phyloP scores from a whole-genome alignment of 305 asterid species.

The Euphrasia arctica region DNA sequence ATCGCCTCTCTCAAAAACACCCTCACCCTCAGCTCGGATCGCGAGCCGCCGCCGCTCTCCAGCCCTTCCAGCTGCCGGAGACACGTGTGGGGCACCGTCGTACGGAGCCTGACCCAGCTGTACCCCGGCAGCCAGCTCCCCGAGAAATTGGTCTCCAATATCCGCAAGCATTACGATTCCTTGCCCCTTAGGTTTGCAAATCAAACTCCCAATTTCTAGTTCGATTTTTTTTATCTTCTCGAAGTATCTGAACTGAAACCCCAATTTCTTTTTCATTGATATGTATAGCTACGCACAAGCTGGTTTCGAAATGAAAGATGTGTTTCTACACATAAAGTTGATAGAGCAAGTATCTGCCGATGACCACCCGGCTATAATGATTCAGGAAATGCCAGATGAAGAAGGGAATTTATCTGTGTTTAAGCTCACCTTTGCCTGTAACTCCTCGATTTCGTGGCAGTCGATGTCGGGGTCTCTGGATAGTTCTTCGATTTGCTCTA shows the following conservation, averaged over 20 bases:
- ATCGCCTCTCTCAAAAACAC: constrained; percentile 86
- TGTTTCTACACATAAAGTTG: constrained; percentile 86
- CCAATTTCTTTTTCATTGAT: constrained; percentile 9
- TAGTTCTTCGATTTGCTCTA: constrained; percentile 80
- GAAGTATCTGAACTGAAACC: constrained; percentile 14
- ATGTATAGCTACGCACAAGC: constrained; percentile 74
- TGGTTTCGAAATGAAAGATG: constrained; percentile 95
- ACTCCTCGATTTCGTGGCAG: constrained; percentile 83
- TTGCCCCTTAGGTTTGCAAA: constrained; percentile 70
- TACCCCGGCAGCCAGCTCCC: constrained; percentile 97
- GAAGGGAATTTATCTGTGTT: constrained; percentile 37
- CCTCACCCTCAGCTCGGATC: constrained; percentile 62
- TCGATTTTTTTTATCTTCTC: neutral
- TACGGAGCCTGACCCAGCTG: constrained; percentile 89
- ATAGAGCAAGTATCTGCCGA: constrained; percentile 75
- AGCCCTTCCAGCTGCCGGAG: constrained; percentile 55
- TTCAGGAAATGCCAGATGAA: constrained; percentile 71
- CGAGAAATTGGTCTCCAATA: constrained; percentile 84
- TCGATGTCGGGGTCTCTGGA: constrained; percentile 90
- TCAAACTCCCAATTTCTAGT: constrained; percentile 13
- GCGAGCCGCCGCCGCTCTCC: constrained; percentile 41
- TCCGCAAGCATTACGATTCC: constrained; percentile 92
- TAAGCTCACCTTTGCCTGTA: constrained; percentile 90
- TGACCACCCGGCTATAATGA: constrained; percentile 74
- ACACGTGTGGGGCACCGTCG: constrained; percentile 80